These are phyloP conservation scores for Aureobasidium namibiae DNA, from an alignment of 2,329 filamentous ascomycete species.

Conservation along the genomic window DNA sequence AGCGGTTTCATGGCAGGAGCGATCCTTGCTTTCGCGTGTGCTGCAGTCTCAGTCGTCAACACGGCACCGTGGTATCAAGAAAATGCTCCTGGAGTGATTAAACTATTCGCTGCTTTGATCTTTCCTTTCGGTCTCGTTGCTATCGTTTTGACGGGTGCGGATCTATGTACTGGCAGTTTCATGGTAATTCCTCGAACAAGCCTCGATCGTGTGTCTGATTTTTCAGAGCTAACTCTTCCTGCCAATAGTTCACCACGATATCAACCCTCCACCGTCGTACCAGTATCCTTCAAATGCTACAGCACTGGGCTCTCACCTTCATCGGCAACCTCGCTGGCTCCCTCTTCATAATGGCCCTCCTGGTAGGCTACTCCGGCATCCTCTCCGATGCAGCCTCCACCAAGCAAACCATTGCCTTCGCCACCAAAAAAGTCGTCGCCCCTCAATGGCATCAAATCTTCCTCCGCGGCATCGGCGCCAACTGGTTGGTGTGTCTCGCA, in stretches of 20 bases:
- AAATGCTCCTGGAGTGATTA: slow-evolving; percentile 26
- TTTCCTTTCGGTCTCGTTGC: slow-evolving; percentile 28
- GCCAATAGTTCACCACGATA: slow-evolving; percentile 34
- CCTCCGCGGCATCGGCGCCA: slow-evolving; percentile 42
- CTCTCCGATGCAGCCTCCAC: slow-evolving; percentile 33
- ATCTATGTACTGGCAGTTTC: slow-evolving; percentile 27
- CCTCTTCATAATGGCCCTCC: slow-evolving; percentile 25
- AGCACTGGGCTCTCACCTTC: slow-evolving; percentile 25
- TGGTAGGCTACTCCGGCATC: slow-evolving; percentile 24
- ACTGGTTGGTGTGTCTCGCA: slow-evolving; percentile 44
- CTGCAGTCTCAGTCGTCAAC: slow-evolving; percentile 19
- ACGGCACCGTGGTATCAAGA: slow-evolving; percentile 26
- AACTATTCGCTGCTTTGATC: slow-evolving; percentile 24
- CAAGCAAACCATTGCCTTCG: slow-evolving; percentile 37
- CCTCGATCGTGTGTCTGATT: too few species aligned
- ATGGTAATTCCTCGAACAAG: slow-evolving; percentile 20
- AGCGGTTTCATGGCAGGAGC: slow-evolving; percentile 45
- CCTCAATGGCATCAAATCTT: slow-evolving; percentile 47
- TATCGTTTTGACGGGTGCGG: slow-evolving; percentile 27
- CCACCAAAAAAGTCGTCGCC: slow-evolving; percentile 41
- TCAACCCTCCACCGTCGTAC: slow-evolving; percentile 35
- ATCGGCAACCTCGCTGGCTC: slow-evolving; percentile 26
- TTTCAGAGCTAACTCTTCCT: not conserved
- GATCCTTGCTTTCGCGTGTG: slow-evolving; percentile 43
- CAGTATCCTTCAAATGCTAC: slow-evolving; percentile 19